phyloP scores from a whole-genome alignment of 768 basidiomycete genomes.

The Obba rivulosa region DNA sequence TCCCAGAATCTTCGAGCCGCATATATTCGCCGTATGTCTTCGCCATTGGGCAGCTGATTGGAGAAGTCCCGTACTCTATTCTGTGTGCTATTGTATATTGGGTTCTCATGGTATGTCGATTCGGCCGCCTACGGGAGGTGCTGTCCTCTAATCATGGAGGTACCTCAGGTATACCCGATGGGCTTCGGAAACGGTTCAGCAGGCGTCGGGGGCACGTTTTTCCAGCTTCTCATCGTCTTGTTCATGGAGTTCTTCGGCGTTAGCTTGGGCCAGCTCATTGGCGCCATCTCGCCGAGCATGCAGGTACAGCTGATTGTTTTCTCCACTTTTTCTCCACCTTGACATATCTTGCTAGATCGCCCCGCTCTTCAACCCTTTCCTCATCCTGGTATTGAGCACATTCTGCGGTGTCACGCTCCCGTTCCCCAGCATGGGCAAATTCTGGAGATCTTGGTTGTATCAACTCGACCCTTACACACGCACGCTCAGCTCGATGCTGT shows the following conservation, averaged over 20 bases:
- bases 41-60: slow-evolving; percentile 73
- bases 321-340: neutral
- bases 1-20: slow-evolving; percentile 66
- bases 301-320: slow-evolving; percentile 31
- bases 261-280: slow-evolving; percentile 68
- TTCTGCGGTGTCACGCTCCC: slow-evolving; percentile 85
- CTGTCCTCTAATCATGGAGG: too few species aligned
- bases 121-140: neutral
- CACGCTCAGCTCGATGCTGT: slow-evolving; percentile 63
- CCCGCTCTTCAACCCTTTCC: slow-evolving; percentile 75
- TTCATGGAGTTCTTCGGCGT: slow-evolving; percentile 73
- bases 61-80: slow-evolving; percentile 75
- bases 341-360: slow-evolving; percentile 42
- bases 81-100: slow-evolving; percentile 72
- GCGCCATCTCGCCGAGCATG: slow-evolving; percentile 70
- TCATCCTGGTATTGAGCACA: slow-evolving; percentile 55
- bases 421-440: slow-evolving; percentile 51
- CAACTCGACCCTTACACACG: slow-evolving; percentile 67
- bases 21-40: slow-evolving; percentile 87
- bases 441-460: slow-evolving; percentile 81
- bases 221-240: slow-evolving; percentile 64
- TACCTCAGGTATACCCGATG: slow-evolving; percentile 57
- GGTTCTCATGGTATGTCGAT: slow-evolving; percentile 54
- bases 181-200: slow-evolving; percentile 59
- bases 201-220: slow-evolving; percentile 59